A percentile compares a stretch with the other conserved stretches of the same genome.
Evolutionary conservation across 768 basidiomycete species (phyloP).

Genomic region (Russula earlei): DNA sequence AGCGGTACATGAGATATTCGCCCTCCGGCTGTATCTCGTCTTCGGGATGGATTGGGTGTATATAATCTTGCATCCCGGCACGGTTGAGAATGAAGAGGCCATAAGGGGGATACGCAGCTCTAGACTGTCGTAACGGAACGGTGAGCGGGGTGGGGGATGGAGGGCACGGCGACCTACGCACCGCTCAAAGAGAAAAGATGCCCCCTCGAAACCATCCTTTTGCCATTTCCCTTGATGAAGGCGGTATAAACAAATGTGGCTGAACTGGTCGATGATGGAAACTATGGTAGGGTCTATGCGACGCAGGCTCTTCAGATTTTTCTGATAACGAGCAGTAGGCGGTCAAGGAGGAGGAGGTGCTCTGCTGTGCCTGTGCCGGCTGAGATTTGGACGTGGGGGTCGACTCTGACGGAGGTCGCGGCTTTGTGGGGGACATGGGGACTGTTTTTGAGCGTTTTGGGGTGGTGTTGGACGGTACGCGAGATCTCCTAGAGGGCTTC

Average conservation of each 20-base stretch:
- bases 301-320: constrained; percentile 73
- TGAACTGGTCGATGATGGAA: constrained; percentile 81
- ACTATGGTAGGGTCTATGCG: constrained; percentile 71
- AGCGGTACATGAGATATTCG: constrained; percentile 63
- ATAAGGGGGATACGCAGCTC: constrained; percentile 71
- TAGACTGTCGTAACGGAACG: constrained; percentile 24
- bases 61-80: constrained; percentile 69
- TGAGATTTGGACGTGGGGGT: constrained; percentile 4
- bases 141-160: background rate
- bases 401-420: constrained; percentile 1
- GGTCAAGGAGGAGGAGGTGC: constrained; percentile 42
- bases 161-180: constrained; percentile 28
- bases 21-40: constrained; percentile 58
- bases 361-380: background rate
- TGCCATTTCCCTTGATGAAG: constrained; percentile 69
- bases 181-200: constrained; percentile 85
- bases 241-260: constrained; percentile 77
- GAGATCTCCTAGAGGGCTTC: constrained; percentile 15
- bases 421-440: constrained; percentile 11
- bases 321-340: constrained; percentile 55
- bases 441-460: constrained; percentile 11
- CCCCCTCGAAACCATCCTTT: constrained; percentile 79
- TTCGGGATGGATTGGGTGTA: constrained; percentile 66
- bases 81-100: constrained; percentile 82
- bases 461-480: constrained; percentile 9